Percentiles rank a stretch among this genome's conserved stretches.
Evolutionary conservation across 2,329 filamentous ascomycete species (phyloP).

Genomic region (Pseudogymnoascus sp.): DNA sequence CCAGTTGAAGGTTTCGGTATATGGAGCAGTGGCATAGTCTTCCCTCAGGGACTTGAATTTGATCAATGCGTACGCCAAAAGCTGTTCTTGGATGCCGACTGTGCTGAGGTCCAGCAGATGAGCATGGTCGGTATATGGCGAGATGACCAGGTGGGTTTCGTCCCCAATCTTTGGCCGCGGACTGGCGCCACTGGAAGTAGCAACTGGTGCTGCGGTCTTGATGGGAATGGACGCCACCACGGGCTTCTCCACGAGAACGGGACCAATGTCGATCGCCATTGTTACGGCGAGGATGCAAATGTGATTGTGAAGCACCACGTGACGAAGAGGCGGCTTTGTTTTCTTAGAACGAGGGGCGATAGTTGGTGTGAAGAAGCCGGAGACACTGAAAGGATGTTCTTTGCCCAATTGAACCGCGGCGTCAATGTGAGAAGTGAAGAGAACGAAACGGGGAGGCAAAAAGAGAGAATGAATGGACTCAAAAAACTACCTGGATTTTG

Average conservation of each 20-base stretch:
- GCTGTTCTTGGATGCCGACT: constrained; percentile 57
- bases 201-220: not conserved
- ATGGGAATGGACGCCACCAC: not conserved
- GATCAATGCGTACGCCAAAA: constrained; percentile 67
- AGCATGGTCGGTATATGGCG: constrained; percentile 64
- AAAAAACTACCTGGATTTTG: constrained; percentile 3
- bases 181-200: not conserved
- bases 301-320: not conserved
- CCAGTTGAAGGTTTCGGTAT: constrained; percentile 75
- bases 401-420: not conserved
- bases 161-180: constrained; percentile 4
- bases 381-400: not conserved
- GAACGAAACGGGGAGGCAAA: not conserved
- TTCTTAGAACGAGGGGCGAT: not conserved
- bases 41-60: constrained; percentile 53
- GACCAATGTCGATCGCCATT: constrained; percentile 4
- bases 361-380: not conserved
- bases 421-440: not conserved
- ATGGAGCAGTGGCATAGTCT: constrained; percentile 72
- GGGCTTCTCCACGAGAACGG: constrained; percentile 2
- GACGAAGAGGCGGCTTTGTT: not conserved
- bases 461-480: constrained; percentile 6
- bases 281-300: not conserved
- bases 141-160: constrained; percentile 51
- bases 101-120: constrained; percentile 69